Base-by-base conservation (phyloP, 2,329 filamentous ascomycete genomes). In the Cytospora paraplurivora region DNA sequence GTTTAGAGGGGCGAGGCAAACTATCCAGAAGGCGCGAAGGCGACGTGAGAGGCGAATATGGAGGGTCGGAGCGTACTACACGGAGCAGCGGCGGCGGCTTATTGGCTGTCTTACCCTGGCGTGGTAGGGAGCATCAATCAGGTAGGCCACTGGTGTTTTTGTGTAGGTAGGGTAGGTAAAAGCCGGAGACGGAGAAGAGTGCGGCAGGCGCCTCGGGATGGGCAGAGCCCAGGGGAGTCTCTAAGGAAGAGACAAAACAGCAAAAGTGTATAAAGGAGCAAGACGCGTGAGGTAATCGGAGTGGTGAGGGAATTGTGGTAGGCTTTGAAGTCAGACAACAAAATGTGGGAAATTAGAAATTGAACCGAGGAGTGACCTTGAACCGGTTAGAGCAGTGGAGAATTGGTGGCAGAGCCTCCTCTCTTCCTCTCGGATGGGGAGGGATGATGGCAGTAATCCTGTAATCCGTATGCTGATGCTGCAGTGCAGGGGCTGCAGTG, bases 191-290 rank as follows among this genome's bases (percentile, higher is more conserved):
- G 50, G 37, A 47, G 34, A 51, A 62, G 37, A 57, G 19, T 47
- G 61, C 58, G 64, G 64, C 64, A 61, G 49, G 53, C 62, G 64
- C 64, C 64, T 57, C 60, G 51, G 59, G 61, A 60, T 57, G 64
- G 64, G 64, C 64, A 63, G 59, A 66, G 64, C 64, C 64, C 64
- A 58, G 64, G 56, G 38, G 37, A 51, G 21, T 59, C 64, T 66
- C 62, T 49, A 47, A 57, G 19, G 21, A 37, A 17, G 53, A 61
- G 64, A 63, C 64, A 66, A 66, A 66, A 66, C 61, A 59, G 64
- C 64, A 66, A 60, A 58, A 34, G 54, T 41, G 33, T 50, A 47
- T 47, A 27, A 44, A 34, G 51, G 34, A 50, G 34, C 21, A 21
- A 35, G 55, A 56, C 27, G 47, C 21, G 53, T 56, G 44, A 12